phyloP scores from a whole-genome alignment of 495 filamentous ascomycete species.

The Neurospora pannonica region DNA sequence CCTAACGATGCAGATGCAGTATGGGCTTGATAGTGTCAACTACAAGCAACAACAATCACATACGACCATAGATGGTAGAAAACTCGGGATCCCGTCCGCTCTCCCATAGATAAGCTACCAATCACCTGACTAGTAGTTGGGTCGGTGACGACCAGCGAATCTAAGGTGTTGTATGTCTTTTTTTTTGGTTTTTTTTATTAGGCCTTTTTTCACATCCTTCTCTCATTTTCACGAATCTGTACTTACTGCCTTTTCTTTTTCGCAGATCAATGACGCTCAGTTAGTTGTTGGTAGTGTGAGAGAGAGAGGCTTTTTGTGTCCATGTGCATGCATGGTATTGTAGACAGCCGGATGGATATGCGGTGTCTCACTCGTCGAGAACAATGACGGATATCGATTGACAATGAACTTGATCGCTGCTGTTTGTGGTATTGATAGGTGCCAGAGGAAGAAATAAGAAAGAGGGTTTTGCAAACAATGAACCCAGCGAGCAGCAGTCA shows the following conservation, averaged over 20 bases:
- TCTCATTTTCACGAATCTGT: not conserved
- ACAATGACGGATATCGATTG: not conserved
- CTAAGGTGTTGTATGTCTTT: slow-evolving; percentile 18
- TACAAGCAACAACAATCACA: no score
- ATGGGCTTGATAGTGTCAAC: no score
- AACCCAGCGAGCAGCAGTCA: not conserved
- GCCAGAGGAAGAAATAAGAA: not conserved
- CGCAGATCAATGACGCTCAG: not conserved
- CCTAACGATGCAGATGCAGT: no score
- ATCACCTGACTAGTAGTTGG: slow-evolving; percentile 32
- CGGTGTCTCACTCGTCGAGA: not conserved
- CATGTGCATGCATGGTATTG: not conserved
- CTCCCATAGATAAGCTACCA: slow-evolving; percentile 34
- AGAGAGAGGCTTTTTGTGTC: not conserved
- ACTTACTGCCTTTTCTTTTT: not conserved
- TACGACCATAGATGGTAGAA: slow-evolving; percentile 8
- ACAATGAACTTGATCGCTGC: not conserved
- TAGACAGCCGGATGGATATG: not conserved
- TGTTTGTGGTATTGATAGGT: not conserved
- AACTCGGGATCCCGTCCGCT: slow-evolving; percentile 42
- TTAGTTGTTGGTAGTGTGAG: not conserved
- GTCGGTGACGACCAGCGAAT: slow-evolving; percentile 36
- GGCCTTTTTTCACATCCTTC: not conserved
- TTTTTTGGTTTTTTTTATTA: not conserved
- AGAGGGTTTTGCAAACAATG: not conserved